Evolutionary conservation across 495 filamentous ascomycete species (phyloP), one percentile per base, ranked within the genome.

Genomic region (Corynascus novoguineensis): DNA sequence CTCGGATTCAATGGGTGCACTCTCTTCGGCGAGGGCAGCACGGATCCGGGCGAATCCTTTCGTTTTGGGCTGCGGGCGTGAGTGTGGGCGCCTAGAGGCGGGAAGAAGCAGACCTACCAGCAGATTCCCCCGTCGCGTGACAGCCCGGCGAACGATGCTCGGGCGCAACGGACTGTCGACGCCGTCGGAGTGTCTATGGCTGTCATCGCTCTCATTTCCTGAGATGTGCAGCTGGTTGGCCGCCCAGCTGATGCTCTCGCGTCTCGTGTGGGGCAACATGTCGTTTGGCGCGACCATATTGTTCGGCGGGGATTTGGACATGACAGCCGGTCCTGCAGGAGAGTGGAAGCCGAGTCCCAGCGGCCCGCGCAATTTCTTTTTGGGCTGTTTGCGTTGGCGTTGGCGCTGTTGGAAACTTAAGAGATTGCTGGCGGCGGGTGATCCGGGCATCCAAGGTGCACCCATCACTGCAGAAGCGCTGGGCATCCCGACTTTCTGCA

Each of bases 31-130:
- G 1, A 99, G 80, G 7, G 89, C 89, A 10, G 93, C 95, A 47
- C 87, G 83, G 62, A 99, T 95, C 3, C 93, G 86, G 2, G 92
- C 90, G 70, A 97, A 97, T 0, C 83, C 88, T 73, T 96, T 96
- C 0, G 92, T 89, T 75, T 99, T 99, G 15, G 93, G 93, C 87
- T 78, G 44, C 38, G 50, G 38, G 40, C 25, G 50, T 64, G 29
- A 55, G 57, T n/a, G 48, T 52, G 19, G 19, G 29, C 21, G 2
- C 10, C 24, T n/a, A 42, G 19, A 10, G 15, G 55, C 2, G 37
- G 9, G 7, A 15, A 45, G 6, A n/a, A 17, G 12, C 53, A 38
- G 32, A 71, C 85, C 66, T 79, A 92, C 91, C 71, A 98, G 71
- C 61, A 98, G 75, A 68, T 91, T 97, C 3, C 92, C 86, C 53